These are phyloP conservation scores for Tylopilus rubrobrunneus DNA, from an alignment of 768 basidiomycete genomes.

Conservation along the genomic window DNA sequence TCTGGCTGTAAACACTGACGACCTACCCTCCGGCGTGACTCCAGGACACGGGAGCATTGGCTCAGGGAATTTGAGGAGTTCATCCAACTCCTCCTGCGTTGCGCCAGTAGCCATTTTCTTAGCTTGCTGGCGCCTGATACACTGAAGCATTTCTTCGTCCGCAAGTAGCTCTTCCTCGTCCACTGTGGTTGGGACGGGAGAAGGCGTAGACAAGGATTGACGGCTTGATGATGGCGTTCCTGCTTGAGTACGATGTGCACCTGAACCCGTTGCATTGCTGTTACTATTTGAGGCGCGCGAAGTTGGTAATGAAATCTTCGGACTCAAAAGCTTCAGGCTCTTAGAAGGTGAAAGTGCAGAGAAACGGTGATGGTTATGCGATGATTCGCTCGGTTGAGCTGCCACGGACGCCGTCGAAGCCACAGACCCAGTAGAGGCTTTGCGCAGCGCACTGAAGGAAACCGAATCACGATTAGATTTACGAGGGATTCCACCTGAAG, in stretches of 20 bases:
- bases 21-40: constrained; percentile 67
- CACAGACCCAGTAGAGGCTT: constrained; percentile 81
- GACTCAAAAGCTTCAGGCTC: constrained; percentile 74
- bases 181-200: constrained; percentile 70
- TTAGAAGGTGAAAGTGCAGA: constrained; percentile 84
- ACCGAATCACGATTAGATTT: constrained; percentile 77
- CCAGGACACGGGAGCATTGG: constrained; percentile 69
- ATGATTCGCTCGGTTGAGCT: constrained; percentile 36
- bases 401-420: constrained; percentile 59
- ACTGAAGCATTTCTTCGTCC: constrained; percentile 97
- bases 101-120: constrained; percentile 83
- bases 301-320: constrained; percentile 65
- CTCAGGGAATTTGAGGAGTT: constrained; percentile 89
- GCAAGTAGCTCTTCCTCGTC: constrained; percentile 87
- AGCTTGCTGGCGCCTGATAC: constrained; percentile 85
- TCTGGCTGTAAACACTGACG: background rate
- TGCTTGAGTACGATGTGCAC: constrained; percentile 49
- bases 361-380: constrained; percentile 59
- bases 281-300: constrained; percentile 49
- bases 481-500: constrained; percentile 47
- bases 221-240: constrained; percentile 66
- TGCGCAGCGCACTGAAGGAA: constrained; percentile 72
- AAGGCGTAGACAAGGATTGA: constrained; percentile 78
- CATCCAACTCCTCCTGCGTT: constrained; percentile 83
- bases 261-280: constrained; percentile 33